These are phyloP conservation scores for Solidago caesia DNA, from an alignment of 129 eudicot species.

Conservation along the genomic window DNA sequence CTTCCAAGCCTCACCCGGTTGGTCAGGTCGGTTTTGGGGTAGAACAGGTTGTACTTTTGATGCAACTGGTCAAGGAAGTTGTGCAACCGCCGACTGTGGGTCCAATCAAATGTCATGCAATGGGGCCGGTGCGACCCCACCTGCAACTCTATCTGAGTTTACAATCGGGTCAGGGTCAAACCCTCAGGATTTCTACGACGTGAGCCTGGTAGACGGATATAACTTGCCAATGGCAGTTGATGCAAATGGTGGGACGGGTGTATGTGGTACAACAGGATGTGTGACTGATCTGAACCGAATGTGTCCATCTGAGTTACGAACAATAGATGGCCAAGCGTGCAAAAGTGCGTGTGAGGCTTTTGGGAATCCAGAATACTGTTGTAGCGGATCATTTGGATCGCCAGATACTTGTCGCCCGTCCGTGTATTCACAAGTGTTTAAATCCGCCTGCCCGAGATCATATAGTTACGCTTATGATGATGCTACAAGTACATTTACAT, in stretches of 20 bases:
- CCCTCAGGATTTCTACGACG: slow-evolving; percentile 62
- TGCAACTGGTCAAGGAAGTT: slow-evolving; percentile 52
- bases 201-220: slow-evolving; percentile 77
- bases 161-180: slow-evolving; percentile 44
- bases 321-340: slow-evolving; percentile 59
- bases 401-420: slow-evolving; percentile 59
- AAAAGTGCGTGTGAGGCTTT: slow-evolving; percentile 79
- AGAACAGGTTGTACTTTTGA: slow-evolving; percentile 68
- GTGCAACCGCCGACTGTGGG: slow-evolving; percentile 74
- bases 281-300: slow-evolving; percentile 53
- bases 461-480: slow-evolving; percentile 81
- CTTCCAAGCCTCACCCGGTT: slow-evolving; percentile 56
- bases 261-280: slow-evolving; percentile 60
- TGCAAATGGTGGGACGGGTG: slow-evolving; percentile 57
- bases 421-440: slow-evolving; percentile 62
- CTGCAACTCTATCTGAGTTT: slow-evolving; percentile 72
- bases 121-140: slow-evolving; percentile 73
- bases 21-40: slow-evolving; percentile 90
- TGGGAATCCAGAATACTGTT: slow-evolving; percentile 64
- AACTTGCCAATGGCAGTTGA: slow-evolving; percentile 56
- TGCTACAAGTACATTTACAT: slow-evolving; percentile 82
- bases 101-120: slow-evolving; percentile 60
- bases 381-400: slow-evolving; percentile 65
- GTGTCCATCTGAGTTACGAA: slow-evolving; percentile 62
- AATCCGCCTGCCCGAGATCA: slow-evolving; percentile 75